Conservation (phyloP, 768 basidiomycete species). For the Leccinellum luteum region DNA sequence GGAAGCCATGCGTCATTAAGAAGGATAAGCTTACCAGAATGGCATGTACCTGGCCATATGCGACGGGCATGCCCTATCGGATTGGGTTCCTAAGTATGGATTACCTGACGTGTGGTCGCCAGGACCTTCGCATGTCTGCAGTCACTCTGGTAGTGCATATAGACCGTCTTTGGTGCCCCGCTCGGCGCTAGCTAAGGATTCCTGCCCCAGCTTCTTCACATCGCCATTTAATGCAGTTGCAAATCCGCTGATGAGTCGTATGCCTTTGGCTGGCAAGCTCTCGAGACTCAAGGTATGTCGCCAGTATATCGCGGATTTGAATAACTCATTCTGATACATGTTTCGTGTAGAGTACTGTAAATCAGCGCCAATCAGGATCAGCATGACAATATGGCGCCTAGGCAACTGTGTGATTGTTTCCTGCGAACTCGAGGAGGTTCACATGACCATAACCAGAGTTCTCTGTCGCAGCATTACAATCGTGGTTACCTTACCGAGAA, state of each 20-base stretch:
- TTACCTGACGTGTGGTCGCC: background rate
- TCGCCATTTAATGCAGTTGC: background rate
- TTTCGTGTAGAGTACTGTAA: constrained; percentile 2
- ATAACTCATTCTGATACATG: background rate
- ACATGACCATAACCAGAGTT: background rate
- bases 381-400: background rate
- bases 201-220: background rate
- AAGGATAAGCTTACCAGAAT: background rate
- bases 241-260: background rate
- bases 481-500: background rate
- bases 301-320: background rate
- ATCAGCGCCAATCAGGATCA: background rate
- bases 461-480: background rate
- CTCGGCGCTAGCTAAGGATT: background rate
- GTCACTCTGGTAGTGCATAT: background rate
- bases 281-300: background rate
- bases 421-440: background rate
- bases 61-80: background rate
- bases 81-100: background rate
- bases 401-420: background rate
- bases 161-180: too few relatives aligned
- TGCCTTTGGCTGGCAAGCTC: background rate
- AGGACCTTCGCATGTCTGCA: background rate
- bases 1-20: background rate
- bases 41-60: background rate